A percentile compares a stretch with the other conserved stretches of the same genome.
These are phyloP conservation scores for Geotrichum ghanense DNA, from an alignment of 805 yeast genomes.

Conservation along the genomic window DNA sequence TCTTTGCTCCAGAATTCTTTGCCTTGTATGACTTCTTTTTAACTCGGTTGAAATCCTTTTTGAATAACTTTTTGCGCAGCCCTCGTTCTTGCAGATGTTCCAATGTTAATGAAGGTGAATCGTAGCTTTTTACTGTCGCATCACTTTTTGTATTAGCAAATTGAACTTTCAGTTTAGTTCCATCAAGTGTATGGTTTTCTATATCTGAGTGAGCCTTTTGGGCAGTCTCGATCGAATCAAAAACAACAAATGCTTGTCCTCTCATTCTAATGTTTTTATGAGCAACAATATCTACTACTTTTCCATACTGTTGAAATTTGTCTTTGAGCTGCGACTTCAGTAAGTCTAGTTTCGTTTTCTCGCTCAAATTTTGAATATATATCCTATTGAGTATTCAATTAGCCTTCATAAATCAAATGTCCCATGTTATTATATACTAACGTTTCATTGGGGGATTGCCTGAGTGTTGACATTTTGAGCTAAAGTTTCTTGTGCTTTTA, in stretches of 20 bases:
- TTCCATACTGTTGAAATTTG: slow-evolving; percentile 36
- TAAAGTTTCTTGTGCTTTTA: too few species aligned
- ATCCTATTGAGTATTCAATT: slow-evolving; percentile 20
- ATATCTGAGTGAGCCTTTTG: slow-evolving; percentile 33
- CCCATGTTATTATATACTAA: slow-evolving; percentile 2
- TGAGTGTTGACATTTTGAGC: neutral
- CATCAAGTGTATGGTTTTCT: slow-evolving; percentile 33
- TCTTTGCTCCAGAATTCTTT: slow-evolving; percentile 5
- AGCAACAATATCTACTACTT: slow-evolving; percentile 40
- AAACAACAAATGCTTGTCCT: slow-evolving; percentile 76
- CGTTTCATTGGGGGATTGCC: slow-evolving; percentile 4
- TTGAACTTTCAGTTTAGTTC: slow-evolving; percentile 36
- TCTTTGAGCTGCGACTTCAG: slow-evolving; percentile 34
- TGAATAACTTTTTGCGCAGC: neutral
- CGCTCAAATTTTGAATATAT: slow-evolving; percentile 67
- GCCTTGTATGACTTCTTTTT: slow-evolving; percentile 4
- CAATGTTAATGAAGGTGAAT: slow-evolving; percentile 2
- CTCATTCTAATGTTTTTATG: slow-evolving; percentile 52
- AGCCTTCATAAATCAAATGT: too few species aligned
- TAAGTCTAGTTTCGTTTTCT: slow-evolving; percentile 44
- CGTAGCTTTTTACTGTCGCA: slow-evolving; percentile 14
- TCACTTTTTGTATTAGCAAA: slow-evolving; percentile 40
- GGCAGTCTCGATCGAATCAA: slow-evolving; percentile 34
- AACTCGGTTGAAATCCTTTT: neutral
- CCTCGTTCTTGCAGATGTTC: neutral